Conservation (phyloP, 1,284 basidiomycete genomes). For the Apiotrichum porosum region DNA sequence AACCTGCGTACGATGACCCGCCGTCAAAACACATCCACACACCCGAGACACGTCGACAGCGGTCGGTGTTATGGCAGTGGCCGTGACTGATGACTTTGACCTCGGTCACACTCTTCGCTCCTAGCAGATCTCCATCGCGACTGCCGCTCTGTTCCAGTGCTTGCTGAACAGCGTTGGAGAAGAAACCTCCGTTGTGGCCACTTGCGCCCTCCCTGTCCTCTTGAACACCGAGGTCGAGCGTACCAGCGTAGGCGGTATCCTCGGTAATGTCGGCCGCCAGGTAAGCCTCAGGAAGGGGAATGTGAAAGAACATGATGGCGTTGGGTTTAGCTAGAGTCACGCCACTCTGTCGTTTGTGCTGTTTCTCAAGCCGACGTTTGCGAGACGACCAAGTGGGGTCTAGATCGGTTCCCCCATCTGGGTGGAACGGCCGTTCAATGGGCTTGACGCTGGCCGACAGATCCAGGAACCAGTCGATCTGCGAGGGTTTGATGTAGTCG, state of each 20-base stretch:
- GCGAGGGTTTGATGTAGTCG: conserved; percentile 68
- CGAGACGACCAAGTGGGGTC: conserved; percentile 56
- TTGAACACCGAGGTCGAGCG: conserved; percentile 64
- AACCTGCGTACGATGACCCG: conserved; percentile 82
- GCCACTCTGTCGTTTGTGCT: no score
- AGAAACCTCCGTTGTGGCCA: conserved; percentile 72
- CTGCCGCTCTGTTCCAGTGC: conserved; percentile 54
- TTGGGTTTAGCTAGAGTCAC: conserved; percentile 75
- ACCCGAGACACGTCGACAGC: conserved; percentile 74
- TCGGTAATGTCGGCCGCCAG: conserved; percentile 7
- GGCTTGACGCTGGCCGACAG: conserved; percentile 64
- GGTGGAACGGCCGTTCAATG: conserved; percentile 73
- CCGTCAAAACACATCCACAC: conserved; percentile 92
- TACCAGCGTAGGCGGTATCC: conserved; percentile 33
- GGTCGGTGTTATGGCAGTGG: conserved; percentile 81
- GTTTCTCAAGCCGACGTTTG: no score
- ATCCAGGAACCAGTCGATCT: conserved; percentile 82
- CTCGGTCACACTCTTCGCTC: conserved; percentile 25
- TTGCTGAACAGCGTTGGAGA: conserved; percentile 66
- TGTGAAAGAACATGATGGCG: conserved; percentile 92
- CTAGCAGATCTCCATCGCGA: conserved; percentile 51
- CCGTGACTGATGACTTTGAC: conserved; percentile 69
- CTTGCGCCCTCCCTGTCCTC: conserved; percentile 56
- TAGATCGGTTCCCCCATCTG: conserved; percentile 66
- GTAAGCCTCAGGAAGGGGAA: conserved; percentile 66